Evolutionary conservation across 2,329 filamentous ascomycete genomes (phyloP).

Genomic region (Aspergillus aculeatinus): DNA sequence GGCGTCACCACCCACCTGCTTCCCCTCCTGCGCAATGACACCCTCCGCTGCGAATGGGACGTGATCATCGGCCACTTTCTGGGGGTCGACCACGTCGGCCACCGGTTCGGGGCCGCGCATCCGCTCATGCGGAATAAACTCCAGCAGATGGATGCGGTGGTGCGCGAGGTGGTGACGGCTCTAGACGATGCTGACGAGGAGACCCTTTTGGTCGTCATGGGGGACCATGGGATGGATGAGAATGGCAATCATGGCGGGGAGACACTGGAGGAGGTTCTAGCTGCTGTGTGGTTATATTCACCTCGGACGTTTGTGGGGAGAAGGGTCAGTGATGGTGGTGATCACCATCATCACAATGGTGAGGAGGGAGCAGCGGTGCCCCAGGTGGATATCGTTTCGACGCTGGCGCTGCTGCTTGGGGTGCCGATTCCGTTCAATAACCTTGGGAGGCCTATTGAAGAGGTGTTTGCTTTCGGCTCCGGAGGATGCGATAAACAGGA

Average conservation of each 20-base stretch:
- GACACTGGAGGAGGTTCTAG: slow-evolving; percentile 90
- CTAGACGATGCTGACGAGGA: slow-evolving; percentile 66
- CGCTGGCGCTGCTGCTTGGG: slow-evolving; percentile 79
- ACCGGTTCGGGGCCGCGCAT: slow-evolving; percentile 91
- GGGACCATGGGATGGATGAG: slow-evolving; percentile 66
- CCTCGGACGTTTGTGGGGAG: slow-evolving; percentile 57
- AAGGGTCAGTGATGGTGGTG: not conserved
- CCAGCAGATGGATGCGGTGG: slow-evolving; percentile 80
- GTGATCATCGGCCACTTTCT: slow-evolving; percentile 89
- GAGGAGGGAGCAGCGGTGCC: slow-evolving; percentile 36
- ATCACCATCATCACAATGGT: not conserved
- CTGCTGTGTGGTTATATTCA: slow-evolving; percentile 97
- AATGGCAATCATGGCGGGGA: slow-evolving; percentile 87
- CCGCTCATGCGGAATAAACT: slow-evolving; percentile 86
- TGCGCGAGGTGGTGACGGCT: slow-evolving; percentile 66
- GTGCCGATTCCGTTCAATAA: slow-evolving; percentile 95
- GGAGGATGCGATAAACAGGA: slow-evolving; percentile 48
- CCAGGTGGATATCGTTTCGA: slow-evolving; percentile 92
- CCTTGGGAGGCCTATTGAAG: slow-evolving; percentile 84
- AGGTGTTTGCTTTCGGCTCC: slow-evolving; percentile 68
- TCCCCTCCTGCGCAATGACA: slow-evolving; percentile 67
- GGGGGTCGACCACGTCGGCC: slow-evolving; percentile 93
- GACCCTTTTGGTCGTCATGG: slow-evolving; percentile 92
- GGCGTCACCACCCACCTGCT: slow-evolving; percentile 82
- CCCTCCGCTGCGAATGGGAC: slow-evolving; percentile 69